Conservation (phyloP, 441 rosid species). For the Aleurites moluccanus region DNA sequence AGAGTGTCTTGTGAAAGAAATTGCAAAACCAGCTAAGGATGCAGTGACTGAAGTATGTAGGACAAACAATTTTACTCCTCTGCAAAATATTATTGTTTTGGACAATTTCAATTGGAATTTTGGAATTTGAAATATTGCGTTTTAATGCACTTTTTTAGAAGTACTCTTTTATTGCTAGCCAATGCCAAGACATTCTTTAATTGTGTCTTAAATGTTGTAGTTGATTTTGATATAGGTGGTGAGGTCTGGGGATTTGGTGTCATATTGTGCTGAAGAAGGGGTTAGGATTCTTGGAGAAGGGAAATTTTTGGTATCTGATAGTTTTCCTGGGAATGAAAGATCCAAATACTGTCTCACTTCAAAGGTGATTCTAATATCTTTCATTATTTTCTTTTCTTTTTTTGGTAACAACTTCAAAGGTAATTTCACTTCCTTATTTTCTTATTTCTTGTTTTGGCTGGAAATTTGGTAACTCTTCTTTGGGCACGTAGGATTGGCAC, state of each 20-base stretch:
- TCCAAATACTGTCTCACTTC: conserved; percentile 91
- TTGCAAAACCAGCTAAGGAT: conserved; percentile 94
- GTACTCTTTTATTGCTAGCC: not conserved
- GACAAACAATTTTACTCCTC: not conserved
- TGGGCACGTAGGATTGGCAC: not conserved
- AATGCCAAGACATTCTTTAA: not conserved
- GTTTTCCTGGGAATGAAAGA: conserved; percentile 88
- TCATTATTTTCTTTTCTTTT: not conserved
- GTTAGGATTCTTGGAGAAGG: conserved; percentile 89
- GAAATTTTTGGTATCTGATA: conserved; percentile 73
- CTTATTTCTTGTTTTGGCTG: not conserved
- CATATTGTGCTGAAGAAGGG: conserved; percentile 88
- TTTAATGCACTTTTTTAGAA: not conserved
- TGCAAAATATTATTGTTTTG: not conserved
- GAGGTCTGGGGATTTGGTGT: conserved; percentile 84
- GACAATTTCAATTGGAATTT: not conserved
- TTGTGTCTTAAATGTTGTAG: not conserved
- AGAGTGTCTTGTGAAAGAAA: conserved; percentile 78
- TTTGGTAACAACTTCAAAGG: conserved; percentile 58
- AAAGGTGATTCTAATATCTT: conserved; percentile 50
- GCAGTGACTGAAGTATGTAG: conserved; percentile 62
- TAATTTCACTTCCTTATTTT: not conserved
- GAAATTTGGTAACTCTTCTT: not conserved
- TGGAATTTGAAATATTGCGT: conserved; percentile 6
- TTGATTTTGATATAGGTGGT: conserved; percentile 50